Base-by-base conservation (phyloP, 192 early-diverging fungal species). In the Rhizophlyctis rosea region DNA sequence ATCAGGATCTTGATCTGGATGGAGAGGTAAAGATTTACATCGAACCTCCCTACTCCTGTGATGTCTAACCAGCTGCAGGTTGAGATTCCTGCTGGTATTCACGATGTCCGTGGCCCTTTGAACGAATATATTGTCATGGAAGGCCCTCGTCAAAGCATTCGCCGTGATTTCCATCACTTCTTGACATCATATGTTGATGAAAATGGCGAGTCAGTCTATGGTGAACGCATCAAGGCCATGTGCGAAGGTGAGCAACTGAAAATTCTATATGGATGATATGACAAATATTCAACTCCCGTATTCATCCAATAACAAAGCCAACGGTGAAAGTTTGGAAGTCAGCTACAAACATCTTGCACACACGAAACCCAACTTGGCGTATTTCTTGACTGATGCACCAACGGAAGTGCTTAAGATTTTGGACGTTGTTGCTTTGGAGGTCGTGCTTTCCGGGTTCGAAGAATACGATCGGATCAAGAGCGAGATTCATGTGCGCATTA, bases 401-500 rank as follows among this genome's bases (percentile, higher is more conserved):
- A 76, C 85, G 21, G 90, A 93, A 51, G 88, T 95, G 74, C 77
- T 98, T 47, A 84, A 86, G 54, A 84, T 98, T 55, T 91, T 98
- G 80, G 93, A 98, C 67, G 80, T 88, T 31, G 93, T 95, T 25
- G 96, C 96, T 0, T 85, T 93, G 59, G 92, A 96, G 47, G 92
- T 95, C 1, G 90, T 92, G 1, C 74, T 91, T 53, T 76, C 89
- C 44, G 89, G 91, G 56, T 96, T 90, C 75, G 89, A 90, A 16
- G 86, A 92, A 53, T 98, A 98, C 66, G 91, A 90, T 47, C 76
- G 86, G 36, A 94, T 98, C 76, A 86, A 90, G 35, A 68, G 81
- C n/a, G 94, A 96, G 57, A 92, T 97, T 50, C 92, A 95, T 75
- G 92, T 98, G 57, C 88, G 96, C 35, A 91, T 98, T 44, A 81